phyloP scores from a whole-genome alignment of 495 filamentous ascomycete species.

The Podospora australis region DNA sequence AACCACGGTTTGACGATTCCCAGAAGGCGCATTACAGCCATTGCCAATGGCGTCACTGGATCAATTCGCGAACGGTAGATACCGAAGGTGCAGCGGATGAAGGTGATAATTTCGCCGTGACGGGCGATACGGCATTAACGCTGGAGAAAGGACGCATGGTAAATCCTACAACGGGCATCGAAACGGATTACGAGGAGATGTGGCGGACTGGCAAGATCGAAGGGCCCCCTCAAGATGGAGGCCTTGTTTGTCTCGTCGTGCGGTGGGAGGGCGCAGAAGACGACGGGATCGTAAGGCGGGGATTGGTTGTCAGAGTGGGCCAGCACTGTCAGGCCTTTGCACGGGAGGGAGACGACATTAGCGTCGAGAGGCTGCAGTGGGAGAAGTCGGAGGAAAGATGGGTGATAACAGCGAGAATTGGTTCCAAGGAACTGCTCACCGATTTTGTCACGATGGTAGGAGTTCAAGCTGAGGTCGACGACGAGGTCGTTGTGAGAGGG shows the following conservation, averaged over 20 bases:
- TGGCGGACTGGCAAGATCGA: slow-evolving; percentile 35
- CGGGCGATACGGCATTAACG: slow-evolving; percentile 29
- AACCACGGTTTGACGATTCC: neutral
- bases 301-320: slow-evolving; percentile 44
- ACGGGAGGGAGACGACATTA: slow-evolving; percentile 30
- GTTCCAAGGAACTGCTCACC: slow-evolving; percentile 3
- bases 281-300: slow-evolving; percentile 22
- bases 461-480: neutral
- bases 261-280: neutral
- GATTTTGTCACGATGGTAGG: slow-evolving; percentile 13
- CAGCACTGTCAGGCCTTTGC: slow-evolving; percentile 42
- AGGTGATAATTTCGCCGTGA: slow-evolving; percentile 41
- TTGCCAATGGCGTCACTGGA: slow-evolving; percentile 45
- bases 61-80: slow-evolving; percentile 38
- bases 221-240: slow-evolving; percentile 4
- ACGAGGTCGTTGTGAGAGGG: slow-evolving; percentile 13
- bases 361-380: slow-evolving; percentile 41
- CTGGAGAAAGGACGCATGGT: slow-evolving; percentile 47
- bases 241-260: slow-evolving; percentile 4
- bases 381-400: slow-evolving; percentile 11
- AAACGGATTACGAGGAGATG: slow-evolving; percentile 47
- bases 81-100: slow-evolving; percentile 37
- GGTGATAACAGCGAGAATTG: slow-evolving; percentile 14
- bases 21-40: slow-evolving; percentile 14
- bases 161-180: slow-evolving; percentile 36